Evolutionary conservation across 1,139 yeast genomes (phyloP), one percentile per base, ranked within the genome.

Genomic region (Yamadazyma sp.): DNA sequence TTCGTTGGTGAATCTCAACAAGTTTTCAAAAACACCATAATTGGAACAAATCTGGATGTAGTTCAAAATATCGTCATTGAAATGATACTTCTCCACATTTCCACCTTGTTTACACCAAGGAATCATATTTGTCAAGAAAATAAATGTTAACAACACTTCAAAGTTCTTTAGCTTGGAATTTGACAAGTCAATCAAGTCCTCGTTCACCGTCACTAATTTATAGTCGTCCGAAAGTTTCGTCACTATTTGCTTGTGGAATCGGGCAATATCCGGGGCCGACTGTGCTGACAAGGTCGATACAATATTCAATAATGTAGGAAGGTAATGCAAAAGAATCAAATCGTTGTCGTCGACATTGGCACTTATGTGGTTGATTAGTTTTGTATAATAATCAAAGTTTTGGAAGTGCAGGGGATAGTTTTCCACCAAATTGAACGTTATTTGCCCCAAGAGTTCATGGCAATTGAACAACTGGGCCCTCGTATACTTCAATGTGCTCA

Each of bases 1-100:
- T 48, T 87, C 95, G 1, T 94, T 83, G 1, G 91, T 70, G 30
- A 82, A 62, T 15, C 86, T 75, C 59, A 91, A 67, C 28, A 91
- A 61, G 53, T 83, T 82, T 58, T 92, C 98, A 49, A 91, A 64
- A 0, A 89, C 95, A 22, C 97, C 97, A 46, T 63, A 66, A 47
- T 64, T 65, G 16, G 71, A 62, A 34, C 64, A 58, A 54, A 60
- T 59, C 39, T 70, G 75, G 37, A 70, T 58, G 43, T 67, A 65
- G 32, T 56, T 59, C 31, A 72, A 49, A 25, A 72, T 66, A 40
- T 68, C 52, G 61, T 63, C 51, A 74, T 83, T 43, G 71, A 81
- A 51, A 69, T 76, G 54, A 54, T 61, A 51, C 60, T 69, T 76
- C 74, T 76, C 40, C 77, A 83, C 45, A 61, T 76, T 79, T 46